Percentiles rank a stretch among this genome's conserved stretches.
These are phyloP conservation scores for Fusarium tricinctum DNA, from an alignment of 2,329 filamentous ascomycete genomes.

Conservation along the genomic window DNA sequence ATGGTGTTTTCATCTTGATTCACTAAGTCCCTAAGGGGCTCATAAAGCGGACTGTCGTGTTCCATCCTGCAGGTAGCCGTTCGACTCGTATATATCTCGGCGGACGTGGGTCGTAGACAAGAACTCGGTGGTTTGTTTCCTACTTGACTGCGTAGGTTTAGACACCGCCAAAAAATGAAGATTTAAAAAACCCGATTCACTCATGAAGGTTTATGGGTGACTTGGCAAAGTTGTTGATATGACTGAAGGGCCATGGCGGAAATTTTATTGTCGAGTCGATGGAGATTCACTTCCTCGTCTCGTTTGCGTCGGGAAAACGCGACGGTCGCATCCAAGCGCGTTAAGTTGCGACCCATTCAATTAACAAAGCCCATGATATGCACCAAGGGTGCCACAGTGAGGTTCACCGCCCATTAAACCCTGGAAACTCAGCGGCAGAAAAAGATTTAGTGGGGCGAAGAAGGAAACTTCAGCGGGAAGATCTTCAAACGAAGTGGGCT, in stretches of 20 bases:
- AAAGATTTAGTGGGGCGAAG: slow-evolving; percentile 43
- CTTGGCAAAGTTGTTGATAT: background rate
- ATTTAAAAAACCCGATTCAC: background rate
- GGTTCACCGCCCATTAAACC: slow-evolving; percentile 43
- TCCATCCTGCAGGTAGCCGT: slow-evolving; percentile 35
- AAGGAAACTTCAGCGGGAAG: slow-evolving; percentile 29
- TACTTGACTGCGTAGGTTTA: background rate
- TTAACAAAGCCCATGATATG: slow-evolving; percentile 28
- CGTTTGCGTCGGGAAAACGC: slow-evolving; percentile 35
- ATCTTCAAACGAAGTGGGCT: slow-evolving; percentile 9
- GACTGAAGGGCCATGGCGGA: slow-evolving; percentile 14
- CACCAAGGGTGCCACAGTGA: slow-evolving; percentile 6
- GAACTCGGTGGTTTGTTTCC: slow-evolving; percentile 11
- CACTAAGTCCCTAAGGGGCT: slow-evolving; percentile 13
- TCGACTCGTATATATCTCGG: slow-evolving; percentile 9
- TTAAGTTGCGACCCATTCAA: slow-evolving; percentile 40
- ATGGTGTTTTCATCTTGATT: slow-evolving; percentile 15
- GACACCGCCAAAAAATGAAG: background rate
- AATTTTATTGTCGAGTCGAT: slow-evolving; percentile 7
- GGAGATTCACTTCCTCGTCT: slow-evolving; percentile 22
- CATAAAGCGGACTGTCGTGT: slow-evolving; percentile 19
- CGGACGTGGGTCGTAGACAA: slow-evolving; percentile 10
- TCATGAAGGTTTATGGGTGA: background rate
- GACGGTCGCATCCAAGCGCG: slow-evolving; percentile 41
- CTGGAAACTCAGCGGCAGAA: slow-evolving; percentile 47